Evolutionary conservation across 2,329 filamentous ascomycete genomes (phyloP), one percentile per base, ranked within the genome.

Genomic region (Calonectria pauciramosa): DNA sequence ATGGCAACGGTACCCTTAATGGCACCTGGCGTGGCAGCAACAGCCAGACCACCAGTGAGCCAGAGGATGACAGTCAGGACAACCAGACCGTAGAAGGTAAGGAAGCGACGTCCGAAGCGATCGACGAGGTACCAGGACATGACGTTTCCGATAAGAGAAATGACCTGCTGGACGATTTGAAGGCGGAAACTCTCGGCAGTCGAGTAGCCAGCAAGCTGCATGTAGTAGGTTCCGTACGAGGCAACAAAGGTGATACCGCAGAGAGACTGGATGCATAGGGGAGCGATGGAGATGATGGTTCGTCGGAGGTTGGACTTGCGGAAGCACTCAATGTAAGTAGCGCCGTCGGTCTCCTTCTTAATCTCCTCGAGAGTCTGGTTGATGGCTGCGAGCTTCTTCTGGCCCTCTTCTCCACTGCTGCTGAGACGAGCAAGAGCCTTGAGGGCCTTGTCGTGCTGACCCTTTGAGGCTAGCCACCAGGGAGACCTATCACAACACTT

Each of bases 211-310:
- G 86, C 86, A 3, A 87, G 79, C 72, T 88, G 84, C 63, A 84
- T 80, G 76, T 87, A 88, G 78, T 88, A 88, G 3, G 86, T 87
- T n/a, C 80, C 79, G 73, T 88, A 88, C 9, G 79, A 76, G 2
- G 83, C 78, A 1, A 83, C 79, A 32, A 87, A 87, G 30, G 80
- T 75, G 32, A 85, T 81, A 10, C 85, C 86, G 3, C 79, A 80
- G 3, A 86, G 76, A 1, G 80, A 77, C 72, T 86, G 84, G 59
- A 86, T 84, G 44, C 77, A 80, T 8, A 86, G 75, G 8, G 85
- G 85, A 5, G 81, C 78, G 30, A 86, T 83, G 18, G 83, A 84
- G 68, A 88, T 82, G 41, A 87, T 79, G 1, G 86, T 87, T 18
- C 86, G 82, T 9, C 84, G 83, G 0, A 86, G 78, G 75, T 87